phyloP scores from a whole-genome alignment of 106 monocot genomes.

The Acorus gramineus region DNA sequence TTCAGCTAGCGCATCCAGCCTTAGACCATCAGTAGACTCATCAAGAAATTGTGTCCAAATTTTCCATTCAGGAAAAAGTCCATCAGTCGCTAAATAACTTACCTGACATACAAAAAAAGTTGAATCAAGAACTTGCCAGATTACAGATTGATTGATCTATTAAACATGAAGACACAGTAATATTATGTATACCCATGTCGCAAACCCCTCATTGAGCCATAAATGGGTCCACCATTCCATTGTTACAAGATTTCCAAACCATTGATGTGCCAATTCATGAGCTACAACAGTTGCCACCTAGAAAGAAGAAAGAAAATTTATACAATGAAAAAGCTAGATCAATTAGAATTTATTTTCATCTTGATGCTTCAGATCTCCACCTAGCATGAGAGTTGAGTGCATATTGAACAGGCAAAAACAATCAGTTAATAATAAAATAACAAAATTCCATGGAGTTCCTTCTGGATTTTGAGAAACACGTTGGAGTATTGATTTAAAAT shows the following conservation, averaged over 20 bases:
- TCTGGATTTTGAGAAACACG: too few relatives aligned
- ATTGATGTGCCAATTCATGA: constrained; percentile 96
- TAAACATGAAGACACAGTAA: background rate
- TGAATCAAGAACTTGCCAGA: background rate
- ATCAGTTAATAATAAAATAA: too few relatives aligned
- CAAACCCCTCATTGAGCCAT: constrained; percentile 99
- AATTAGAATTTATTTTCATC: too few relatives aligned
- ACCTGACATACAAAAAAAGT: constrained; percentile 32
- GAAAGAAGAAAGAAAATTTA: constrained; percentile 1
- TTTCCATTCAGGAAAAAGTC: constrained; percentile 87
- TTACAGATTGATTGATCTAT: background rate
- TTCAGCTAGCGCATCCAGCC: constrained; percentile 77
- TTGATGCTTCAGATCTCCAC: too few relatives aligned
- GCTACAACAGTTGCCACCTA: constrained; percentile 88
- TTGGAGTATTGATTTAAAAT: too few relatives aligned
- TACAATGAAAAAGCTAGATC: background rate
- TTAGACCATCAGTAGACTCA: constrained; percentile 59
- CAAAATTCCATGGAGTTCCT: too few relatives aligned
- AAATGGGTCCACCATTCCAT: constrained; percentile 99
- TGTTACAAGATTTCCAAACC: constrained; percentile 99
- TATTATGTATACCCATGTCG: constrained; percentile 64
- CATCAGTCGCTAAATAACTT: constrained; percentile 81
- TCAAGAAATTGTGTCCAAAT: constrained; percentile 96
- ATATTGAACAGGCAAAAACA: too few relatives aligned
- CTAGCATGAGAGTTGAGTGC: too few relatives aligned